Evolutionary conservation across 1,284 basidiomycete species (phyloP), one percentile per base, ranked within the genome.

Genomic region (Pseudozyma hubeiensis): DNA sequence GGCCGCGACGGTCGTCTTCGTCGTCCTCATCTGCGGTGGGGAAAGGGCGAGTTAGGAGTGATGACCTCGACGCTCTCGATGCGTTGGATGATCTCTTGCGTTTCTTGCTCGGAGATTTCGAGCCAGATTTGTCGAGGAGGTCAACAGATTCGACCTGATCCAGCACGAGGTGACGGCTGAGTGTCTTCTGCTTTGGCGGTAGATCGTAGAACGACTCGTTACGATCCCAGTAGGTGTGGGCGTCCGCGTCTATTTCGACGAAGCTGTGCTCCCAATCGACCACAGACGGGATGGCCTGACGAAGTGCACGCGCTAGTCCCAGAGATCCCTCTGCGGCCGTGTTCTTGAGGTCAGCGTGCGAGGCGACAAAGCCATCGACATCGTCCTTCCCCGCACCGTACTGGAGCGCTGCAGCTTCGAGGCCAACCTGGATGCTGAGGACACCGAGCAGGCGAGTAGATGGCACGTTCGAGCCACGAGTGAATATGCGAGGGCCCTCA

Each of bases 281-380:
- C 31, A 74, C 55, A 34, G 57, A 41, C 13, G 71, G 65, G 17
- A 74, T 57, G 10, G 58, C 57, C 13, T 51, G 44, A 14, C 57
- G 63, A 41, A 74, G 62, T 3, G 62, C 53, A 8, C 56, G 52
- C 4, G 71, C 62, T 39, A 74, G 46, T 31, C 44, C 37, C 13
- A 69, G 54, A 14, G 65, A 48, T 35, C 65, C 65, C 39, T 52
- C 54, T 29, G 53, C 61, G 7, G 45, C 50, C 4, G 61, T 59
- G 46, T 62, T 35, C 43, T 64, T 68, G 44, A 74, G 58, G 37
- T 74, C 71, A 11, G 35, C 44, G 24, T 49, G 56, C 29, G 58
- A 52, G 2, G n/a, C 65, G 7, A 74, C 62, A 39, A 74, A 74
- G 48, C 71, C 71, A 37, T 74, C 71, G n/a, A 53, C 71, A 1